Evolutionary conservation across 768 basidiomycete genomes (phyloP), one percentile per base, ranked within the genome.

Genomic region (Fistulinella prunicolor): DNA sequence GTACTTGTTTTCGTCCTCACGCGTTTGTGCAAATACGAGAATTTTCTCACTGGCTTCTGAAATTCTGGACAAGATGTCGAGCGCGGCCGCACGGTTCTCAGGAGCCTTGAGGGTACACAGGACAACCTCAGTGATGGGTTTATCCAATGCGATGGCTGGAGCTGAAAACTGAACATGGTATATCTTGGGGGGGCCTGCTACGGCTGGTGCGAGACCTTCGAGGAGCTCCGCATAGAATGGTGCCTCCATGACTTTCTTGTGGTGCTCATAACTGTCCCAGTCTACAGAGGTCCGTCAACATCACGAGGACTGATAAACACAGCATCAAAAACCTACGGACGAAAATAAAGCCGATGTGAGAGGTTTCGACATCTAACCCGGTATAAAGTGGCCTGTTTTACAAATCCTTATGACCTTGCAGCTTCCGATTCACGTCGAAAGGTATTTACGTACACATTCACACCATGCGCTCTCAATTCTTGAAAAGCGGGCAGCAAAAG

Each of bases 221-320:
- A 12, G 7, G 28, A 28, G 28, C 12, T 28, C 28, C 12, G 28
- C 24, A 7, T 49, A 49, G 2, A 9, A 32, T 19, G 49, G 43
- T 6, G 9, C 28, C 5, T 32, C 17, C 21, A 49, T 42, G 26
- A 55, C 0, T 5, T 36, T 38, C 12, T 42, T 8, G 44, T 55
- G 53, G 10, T 49, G 41, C 7, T 47, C 49, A 8, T 38, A 39
- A 14, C 32, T 51, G 13, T 49, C 47, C 54, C 53, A 55, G 39
- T 51, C 56, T 55, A 20, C 13, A n/a, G 12, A 30, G 32, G 5
- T 28, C 1, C 20, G 23, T 32, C 28, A 17, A 12, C n/a, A n/a
- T n/a, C n/a, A 12, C 12, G 7, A 28, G 28, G 12, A 28, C 12
- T 12, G 28, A 6, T 12, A 12, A 12, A 32, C 4, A n/a, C 16